Conservation (phyloP, 768 basidiomycete species). For the Lactarius indigo region DNA sequence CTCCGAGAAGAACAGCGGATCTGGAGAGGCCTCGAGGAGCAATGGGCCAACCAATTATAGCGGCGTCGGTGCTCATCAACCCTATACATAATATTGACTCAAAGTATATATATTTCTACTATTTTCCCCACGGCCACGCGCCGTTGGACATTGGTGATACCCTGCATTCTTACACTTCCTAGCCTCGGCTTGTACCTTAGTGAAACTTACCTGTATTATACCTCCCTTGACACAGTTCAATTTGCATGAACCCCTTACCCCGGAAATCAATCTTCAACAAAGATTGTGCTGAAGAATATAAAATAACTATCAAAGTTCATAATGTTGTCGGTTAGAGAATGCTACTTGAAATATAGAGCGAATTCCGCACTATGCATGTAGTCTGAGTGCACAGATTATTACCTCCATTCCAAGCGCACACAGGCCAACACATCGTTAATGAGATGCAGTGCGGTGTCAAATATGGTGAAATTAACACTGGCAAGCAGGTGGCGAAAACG, state of each 20-base stretch:
- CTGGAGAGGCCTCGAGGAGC: neutral
- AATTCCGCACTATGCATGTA: too few species aligned
- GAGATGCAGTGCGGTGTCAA: too few species aligned
- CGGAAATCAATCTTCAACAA: neutral
- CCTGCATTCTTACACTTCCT: neutral
- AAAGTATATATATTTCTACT: neutral
- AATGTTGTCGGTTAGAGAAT: neutral
- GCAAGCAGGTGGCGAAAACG: too few species aligned
- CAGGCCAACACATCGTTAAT: too few species aligned
- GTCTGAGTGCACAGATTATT: too few species aligned
- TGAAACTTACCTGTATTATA: neutral
- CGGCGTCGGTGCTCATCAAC: neutral
- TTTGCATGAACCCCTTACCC: neutral
- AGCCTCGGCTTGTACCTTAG: neutral
- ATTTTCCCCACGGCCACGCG: neutral
- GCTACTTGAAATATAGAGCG: too few species aligned
- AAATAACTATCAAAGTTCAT: neutral
- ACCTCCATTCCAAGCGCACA: too few species aligned
- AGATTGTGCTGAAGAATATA: neutral
- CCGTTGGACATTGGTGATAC: slow-evolving; percentile 1
- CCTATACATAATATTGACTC: neutral
- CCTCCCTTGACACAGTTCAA: neutral
- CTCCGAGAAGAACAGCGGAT: slow-evolving; percentile 3
- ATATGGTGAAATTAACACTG: too few species aligned
- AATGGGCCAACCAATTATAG: slow-evolving; percentile 5